These are phyloP conservation scores for Linum lewisii DNA, from an alignment of 345 rosid genomes.

Conservation along the genomic window DNA sequence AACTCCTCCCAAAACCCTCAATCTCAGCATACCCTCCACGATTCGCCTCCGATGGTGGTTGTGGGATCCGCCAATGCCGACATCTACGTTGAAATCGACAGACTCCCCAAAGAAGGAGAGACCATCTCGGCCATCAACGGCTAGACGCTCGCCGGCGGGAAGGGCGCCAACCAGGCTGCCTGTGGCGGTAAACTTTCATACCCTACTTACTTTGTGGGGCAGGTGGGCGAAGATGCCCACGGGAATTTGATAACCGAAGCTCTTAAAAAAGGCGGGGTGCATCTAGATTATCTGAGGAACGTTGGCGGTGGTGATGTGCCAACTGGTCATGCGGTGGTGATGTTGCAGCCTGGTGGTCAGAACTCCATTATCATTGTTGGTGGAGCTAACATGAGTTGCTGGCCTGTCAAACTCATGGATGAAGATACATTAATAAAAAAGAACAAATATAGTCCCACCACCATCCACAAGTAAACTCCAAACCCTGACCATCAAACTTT, in stretches of 20 bases:
- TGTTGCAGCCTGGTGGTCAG: slow-evolving; percentile 73
- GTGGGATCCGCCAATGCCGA: too few species aligned
- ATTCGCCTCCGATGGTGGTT: slow-evolving; percentile 53
- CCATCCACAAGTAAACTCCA: too few species aligned
- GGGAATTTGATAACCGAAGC: slow-evolving; percentile 57
- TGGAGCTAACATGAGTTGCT: slow-evolving; percentile 72
- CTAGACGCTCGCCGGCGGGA: too few species aligned
- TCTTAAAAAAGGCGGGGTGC: too few species aligned
- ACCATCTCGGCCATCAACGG: too few species aligned
- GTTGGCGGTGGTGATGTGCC: slow-evolving; percentile 58
- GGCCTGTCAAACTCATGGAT: slow-evolving; percentile 53
- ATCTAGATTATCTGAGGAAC: slow-evolving; percentile 31
- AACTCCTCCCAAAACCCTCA: slow-evolving; percentile 11
- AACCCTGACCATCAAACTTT: too few species aligned
- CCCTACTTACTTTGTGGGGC: slow-evolving; percentile 78
- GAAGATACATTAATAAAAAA: too few species aligned
- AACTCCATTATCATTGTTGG: slow-evolving; percentile 92
- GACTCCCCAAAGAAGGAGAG: too few species aligned
- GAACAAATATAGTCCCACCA: too few species aligned
- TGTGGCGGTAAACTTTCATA: too few species aligned
- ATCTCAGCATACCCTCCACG: not conserved
- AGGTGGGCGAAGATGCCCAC: slow-evolving; percentile 70
- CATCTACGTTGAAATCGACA: too few species aligned
- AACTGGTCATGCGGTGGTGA: slow-evolving; percentile 96
- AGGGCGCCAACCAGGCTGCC: too few species aligned